phyloP scores from a whole-genome alignment of 2,329 filamentous ascomycete genomes.

The Hypoxylon sp. region DNA sequence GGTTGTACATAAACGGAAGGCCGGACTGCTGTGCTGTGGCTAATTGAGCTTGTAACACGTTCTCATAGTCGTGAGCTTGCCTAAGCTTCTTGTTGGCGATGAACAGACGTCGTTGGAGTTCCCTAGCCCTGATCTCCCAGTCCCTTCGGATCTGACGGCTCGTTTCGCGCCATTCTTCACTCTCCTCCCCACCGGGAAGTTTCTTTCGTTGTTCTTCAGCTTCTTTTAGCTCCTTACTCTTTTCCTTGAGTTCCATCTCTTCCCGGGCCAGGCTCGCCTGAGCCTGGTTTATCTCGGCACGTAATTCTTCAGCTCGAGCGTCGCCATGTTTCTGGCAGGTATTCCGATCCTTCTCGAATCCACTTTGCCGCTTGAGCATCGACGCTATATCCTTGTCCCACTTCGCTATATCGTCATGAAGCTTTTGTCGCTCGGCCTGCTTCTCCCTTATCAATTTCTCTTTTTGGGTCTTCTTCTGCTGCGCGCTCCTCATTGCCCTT shows the following conservation, averaged over 20 bases:
- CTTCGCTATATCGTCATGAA: slow-evolving; percentile 75
- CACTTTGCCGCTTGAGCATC: slow-evolving; percentile 67
- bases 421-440: slow-evolving; percentile 73
- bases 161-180: slow-evolving; percentile 66
- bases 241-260: slow-evolving; percentile 79
- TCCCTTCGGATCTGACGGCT: slow-evolving; percentile 65
- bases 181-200: slow-evolving; percentile 70
- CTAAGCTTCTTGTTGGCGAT: slow-evolving; percentile 61
- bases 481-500: slow-evolving; percentile 81
- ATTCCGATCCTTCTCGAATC: slow-evolving; percentile 66
- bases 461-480: slow-evolving; percentile 82
- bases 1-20: slow-evolving; percentile 58
- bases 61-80: slow-evolving; percentile 61
- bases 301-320: slow-evolving; percentile 63
- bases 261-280: slow-evolving; percentile 74
- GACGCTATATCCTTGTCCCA: slow-evolving; percentile 73
- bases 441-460: slow-evolving; percentile 78
- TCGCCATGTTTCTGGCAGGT: slow-evolving; percentile 65
- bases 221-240: slow-evolving; percentile 76
- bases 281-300: slow-evolving; percentile 67
- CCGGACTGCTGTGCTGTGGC: slow-evolving; percentile 57
- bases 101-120: slow-evolving; percentile 63
- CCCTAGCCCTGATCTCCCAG: slow-evolving; percentile 66
- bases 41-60: slow-evolving; percentile 61
- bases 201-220: slow-evolving; percentile 77